A percentile compares a stretch with the other conserved stretches of the same genome.
Conservation (phyloP, 306 rosid genomes). For the Dalbergia cultrata region DNA sequence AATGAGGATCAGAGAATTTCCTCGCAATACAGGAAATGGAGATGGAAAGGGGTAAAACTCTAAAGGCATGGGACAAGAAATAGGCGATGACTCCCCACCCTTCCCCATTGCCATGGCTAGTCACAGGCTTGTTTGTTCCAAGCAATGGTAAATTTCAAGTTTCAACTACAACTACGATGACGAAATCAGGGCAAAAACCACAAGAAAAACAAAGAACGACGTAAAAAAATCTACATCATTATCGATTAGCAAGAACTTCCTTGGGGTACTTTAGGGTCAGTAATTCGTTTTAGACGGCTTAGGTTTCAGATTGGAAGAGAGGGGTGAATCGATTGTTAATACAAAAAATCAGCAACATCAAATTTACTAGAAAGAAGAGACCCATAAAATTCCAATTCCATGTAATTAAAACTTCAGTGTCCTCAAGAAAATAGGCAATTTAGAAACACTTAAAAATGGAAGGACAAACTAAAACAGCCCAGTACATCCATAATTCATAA, state of each 20-base stretch:
- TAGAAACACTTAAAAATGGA: slow-evolving; percentile 68
- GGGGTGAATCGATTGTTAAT: neutral
- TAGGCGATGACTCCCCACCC: too few relatives aligned
- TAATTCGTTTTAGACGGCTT: neutral
- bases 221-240: too few relatives aligned
- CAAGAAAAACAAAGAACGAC: neutral
- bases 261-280: neutral
- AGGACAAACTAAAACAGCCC: slow-evolving; percentile 70
- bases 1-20: too few relatives aligned
- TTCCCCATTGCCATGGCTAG: too few relatives aligned
- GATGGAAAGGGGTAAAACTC: too few relatives aligned
- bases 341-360: neutral
- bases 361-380: slow-evolving; percentile 43
- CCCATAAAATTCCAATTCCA: slow-evolving; percentile 59
- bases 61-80: too few relatives aligned
- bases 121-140: too few relatives aligned
- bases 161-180: too few relatives aligned
- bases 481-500: slow-evolving; percentile 63
- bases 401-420: slow-evolving; percentile 57
- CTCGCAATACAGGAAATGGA: too few relatives aligned
- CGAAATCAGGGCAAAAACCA: neutral
- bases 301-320: slow-evolving; percentile 1
- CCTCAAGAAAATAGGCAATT: slow-evolving; percentile 63
- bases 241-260: neutral
- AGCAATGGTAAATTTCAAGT: too few relatives aligned